Evolutionary conservation across 2,329 filamentous ascomycete species (phyloP), one percentile per base, ranked within the genome.

Genomic region (Dactylellina leptospora): DNA sequence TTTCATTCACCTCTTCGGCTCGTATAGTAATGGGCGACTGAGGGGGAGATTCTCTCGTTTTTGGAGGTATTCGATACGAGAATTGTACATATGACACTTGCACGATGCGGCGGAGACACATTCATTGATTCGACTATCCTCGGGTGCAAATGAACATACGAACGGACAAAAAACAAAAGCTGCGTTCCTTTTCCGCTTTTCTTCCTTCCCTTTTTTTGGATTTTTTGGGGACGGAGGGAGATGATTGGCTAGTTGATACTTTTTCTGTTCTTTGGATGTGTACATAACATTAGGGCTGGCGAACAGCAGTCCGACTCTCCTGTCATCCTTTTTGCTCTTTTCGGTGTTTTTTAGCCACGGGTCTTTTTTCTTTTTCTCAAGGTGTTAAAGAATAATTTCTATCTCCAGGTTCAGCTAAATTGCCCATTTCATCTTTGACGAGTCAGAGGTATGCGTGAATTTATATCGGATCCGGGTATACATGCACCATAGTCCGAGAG

Each of bases 271-370:
- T 56, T 36, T 22, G 38, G 23, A 8, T 66, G 33, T 66, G 58
- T 66, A 66, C 59, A 66, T 58, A 23, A 18, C 44, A n/a, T 2
- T 66, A 38, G 47, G 62, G 44, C 45, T 33, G 53, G 36, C 23
- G 62, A 54, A 60, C 53, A 68, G 62, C 62, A 30, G 47, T 30
- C 62, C 28, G 10, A n/a, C 20, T 68, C 62, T 44, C 62, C 50
- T 59, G 53, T 68, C 54, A 55, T 30, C 54, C 16, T 50, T 36
- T 58, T 13, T 6, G n/a, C 38, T 47, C 27, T 54, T 27, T 25
- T 61, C 48, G 23, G 48, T 66, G 42, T 51, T 20, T 25, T 23
- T 66, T 58, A 51, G 51, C 44, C 28, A 30, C 36, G 36, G 61
- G 47, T 62, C 22, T 6, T 33, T 38, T 53, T 53, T n/a, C n/a